phyloP scores from a whole-genome alignment of 352 stramenopile genomes.

The Plasmopara viticola region DNA sequence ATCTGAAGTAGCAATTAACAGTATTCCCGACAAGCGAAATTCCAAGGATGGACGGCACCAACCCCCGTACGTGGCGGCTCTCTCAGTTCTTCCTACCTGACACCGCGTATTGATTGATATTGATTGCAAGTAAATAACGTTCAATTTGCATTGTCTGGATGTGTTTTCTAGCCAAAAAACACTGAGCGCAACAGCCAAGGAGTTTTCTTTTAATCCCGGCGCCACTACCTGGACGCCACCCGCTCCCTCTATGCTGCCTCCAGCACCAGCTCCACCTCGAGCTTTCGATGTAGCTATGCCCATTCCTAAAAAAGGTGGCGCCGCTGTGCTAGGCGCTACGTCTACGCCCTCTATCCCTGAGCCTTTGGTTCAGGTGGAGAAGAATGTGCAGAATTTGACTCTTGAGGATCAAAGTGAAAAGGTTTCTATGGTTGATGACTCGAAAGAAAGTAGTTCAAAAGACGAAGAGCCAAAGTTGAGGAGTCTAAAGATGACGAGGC shows the following conservation, averaged over 20 bases:
- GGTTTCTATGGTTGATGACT: constrained; percentile 19
- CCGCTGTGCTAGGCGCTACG: constrained; percentile 28
- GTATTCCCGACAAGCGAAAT: not conserved
- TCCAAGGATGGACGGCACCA: constrained; percentile 31
- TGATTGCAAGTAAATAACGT: no score
- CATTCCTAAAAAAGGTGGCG: constrained; percentile 60
- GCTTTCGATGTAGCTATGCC: constrained; percentile 69
- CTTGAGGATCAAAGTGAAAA: constrained; percentile 24
- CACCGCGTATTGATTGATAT: no score
- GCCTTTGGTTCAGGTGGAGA: constrained; percentile 17
- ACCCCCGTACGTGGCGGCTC: constrained; percentile 27
- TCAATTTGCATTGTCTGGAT: not conserved
- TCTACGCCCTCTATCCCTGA: constrained; percentile 17
- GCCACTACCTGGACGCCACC: constrained; percentile 59
- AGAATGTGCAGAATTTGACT: constrained; percentile 26
- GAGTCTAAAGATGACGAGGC: constrained; percentile 15
- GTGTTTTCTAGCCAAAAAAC: constrained; percentile 42
- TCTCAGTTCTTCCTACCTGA: not conserved
- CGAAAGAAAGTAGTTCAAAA: constrained; percentile 5
- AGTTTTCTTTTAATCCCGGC: constrained; percentile 76
- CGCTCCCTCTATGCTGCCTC: constrained; percentile 30
- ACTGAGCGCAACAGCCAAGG: constrained; percentile 54
- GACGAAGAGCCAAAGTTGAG: constrained; percentile 23
- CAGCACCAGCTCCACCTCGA: constrained; percentile 27
- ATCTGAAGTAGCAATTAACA: constrained; percentile 1